Conservation (phyloP, 352 stramenopile genomes). For the Phytophthora rubi region DNA sequence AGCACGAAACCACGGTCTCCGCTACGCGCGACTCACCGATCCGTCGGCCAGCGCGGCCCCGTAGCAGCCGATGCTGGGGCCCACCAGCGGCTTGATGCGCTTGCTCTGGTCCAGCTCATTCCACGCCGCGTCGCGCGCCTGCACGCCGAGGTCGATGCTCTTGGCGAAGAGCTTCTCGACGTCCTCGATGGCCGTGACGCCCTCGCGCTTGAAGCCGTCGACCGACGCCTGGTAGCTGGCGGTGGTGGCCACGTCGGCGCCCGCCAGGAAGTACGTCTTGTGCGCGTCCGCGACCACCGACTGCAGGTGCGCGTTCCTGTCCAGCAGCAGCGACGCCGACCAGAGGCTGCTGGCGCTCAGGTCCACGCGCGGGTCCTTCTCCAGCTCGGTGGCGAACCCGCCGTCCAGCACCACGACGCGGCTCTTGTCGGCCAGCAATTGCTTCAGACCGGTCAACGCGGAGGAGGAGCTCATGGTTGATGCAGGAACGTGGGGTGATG, state of each 20-base stretch:
- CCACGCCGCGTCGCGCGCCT: constrained; percentile 71
- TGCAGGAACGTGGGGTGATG: too few relatives aligned
- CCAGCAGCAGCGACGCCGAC: constrained; percentile 75
- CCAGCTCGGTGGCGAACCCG: constrained; percentile 78
- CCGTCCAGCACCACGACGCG: constrained; percentile 75
- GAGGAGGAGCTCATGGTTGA: constrained; percentile 22
- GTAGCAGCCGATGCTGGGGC: constrained; percentile 88
- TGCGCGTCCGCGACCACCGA: constrained; percentile 73
- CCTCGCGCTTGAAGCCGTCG: constrained; percentile 81
- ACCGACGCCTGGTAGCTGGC: constrained; percentile 89
- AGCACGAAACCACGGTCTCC: constrained; percentile 8
- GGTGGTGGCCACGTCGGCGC: constrained; percentile 83
- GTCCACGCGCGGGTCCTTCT: constrained; percentile 73
- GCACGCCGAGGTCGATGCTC: constrained; percentile 76
- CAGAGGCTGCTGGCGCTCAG: constrained; percentile 64
- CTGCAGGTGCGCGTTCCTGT: constrained; percentile 56
- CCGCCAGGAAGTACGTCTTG: constrained; percentile 75
- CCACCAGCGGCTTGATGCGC: constrained; percentile 74
- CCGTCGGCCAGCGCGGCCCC: constrained; percentile 83
- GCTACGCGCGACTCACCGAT: constrained; percentile 52
- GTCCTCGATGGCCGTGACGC: constrained; percentile 43
- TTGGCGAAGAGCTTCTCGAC: constrained; percentile 73
- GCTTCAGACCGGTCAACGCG: constrained; percentile 42
- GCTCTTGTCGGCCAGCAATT: constrained; percentile 33
- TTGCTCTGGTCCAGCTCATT: constrained; percentile 40